Percentiles rank a stretch among this genome's conserved stretches.
These are phyloP conservation scores for Ophiostoma australiae DNA, from an alignment of 2,329 filamentous ascomycete genomes.

Conservation along the genomic window DNA sequence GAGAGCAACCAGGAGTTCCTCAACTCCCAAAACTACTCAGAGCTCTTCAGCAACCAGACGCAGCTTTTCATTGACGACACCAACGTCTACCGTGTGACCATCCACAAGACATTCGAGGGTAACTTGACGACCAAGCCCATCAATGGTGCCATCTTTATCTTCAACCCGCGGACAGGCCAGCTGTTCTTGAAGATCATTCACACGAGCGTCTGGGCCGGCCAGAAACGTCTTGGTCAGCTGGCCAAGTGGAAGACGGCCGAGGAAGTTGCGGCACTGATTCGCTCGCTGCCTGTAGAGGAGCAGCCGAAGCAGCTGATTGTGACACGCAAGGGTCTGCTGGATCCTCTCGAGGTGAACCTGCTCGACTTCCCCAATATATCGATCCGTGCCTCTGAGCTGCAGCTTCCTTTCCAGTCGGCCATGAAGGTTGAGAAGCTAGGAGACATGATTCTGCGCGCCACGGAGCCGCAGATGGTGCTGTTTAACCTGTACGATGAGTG, in stretches of 20 bases:
- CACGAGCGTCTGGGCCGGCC: constrained; percentile 97
- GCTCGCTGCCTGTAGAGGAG: constrained; percentile 92
- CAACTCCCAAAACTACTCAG: constrained; percentile 98
- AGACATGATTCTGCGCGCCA: constrained; percentile 97
- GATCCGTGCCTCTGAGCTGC: constrained; percentile 92
- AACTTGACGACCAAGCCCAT: constrained; percentile 99
- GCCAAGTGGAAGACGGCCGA: constrained; percentile 99
- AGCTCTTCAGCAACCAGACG: constrained; percentile 97
- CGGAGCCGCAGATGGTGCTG: constrained; percentile 98
- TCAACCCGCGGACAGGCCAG: constrained; percentile 97
- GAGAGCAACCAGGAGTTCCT: constrained; percentile 99
- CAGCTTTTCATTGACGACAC: constrained; percentile 99
- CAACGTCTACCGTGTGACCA: constrained; percentile 98
- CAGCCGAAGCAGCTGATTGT: constrained; percentile 99
- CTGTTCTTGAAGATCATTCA: constrained; percentile 99
- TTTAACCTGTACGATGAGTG: constrained; percentile 99
- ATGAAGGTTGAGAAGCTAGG: constrained; percentile 99
- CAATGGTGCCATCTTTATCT: constrained; percentile 99
- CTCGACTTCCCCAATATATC: constrained; percentile 99
- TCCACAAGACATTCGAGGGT: constrained; percentile 98
- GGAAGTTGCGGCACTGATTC: constrained; percentile 96
- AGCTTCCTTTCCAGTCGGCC: constrained; percentile 96
- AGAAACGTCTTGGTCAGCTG: constrained; percentile 96
- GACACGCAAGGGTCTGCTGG: constrained; percentile 90
- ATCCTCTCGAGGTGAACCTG: constrained; percentile 93